Base-by-base conservation (phyloP, 331 rosid species). In the Acacia concinna region DNA sequence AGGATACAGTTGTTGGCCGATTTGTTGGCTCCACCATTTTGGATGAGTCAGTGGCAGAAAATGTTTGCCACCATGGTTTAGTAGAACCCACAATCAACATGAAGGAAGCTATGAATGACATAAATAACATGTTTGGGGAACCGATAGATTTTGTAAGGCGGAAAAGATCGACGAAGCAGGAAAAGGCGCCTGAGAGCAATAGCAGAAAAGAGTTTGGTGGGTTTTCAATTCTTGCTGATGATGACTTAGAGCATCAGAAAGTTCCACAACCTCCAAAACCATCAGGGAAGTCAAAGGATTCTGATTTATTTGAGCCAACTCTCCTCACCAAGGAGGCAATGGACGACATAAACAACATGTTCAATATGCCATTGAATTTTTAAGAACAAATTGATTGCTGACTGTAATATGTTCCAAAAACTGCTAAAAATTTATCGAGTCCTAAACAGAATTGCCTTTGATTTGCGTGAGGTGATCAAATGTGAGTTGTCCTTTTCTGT, bases 21-120 rank as follows among this genome's bases (percentile, higher is more conserved):
- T 93, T 96, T 79, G 99, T 96, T 74, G 99, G 99, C 64, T 90
- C 97, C 75, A 72, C 99, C 65, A 91, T 96, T 82, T 86, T 72
- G 73, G 88, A 91, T 72, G 94, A 91, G 76, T 96, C 98, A 23
- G 78, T 81, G 87, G 98, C 88, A 83, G 99, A 96, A 82, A 96
- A 95, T 77, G 93, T 83, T 67, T 96, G 99, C 71, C 99, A 96
- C 85, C 97, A 93, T 51, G 99, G 99, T 51, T 89, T 96, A 73
- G 97, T 96, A 62, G 99, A 96, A 12, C 99, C 99, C 32, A 96
- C 98, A 62, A 82, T 96, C 80, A 96, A 96, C 91, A 63, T 93
- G 89, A 93, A 89, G 88, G 98, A 93, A 83, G 99, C 99, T 41
- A 96, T 96, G 98, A 86, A 90, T 57, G 99, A 93, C 84, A 96